Evolutionary conservation across 257 asterid species (phyloP).

Genomic region (Voacanga thouarsii): DNA sequence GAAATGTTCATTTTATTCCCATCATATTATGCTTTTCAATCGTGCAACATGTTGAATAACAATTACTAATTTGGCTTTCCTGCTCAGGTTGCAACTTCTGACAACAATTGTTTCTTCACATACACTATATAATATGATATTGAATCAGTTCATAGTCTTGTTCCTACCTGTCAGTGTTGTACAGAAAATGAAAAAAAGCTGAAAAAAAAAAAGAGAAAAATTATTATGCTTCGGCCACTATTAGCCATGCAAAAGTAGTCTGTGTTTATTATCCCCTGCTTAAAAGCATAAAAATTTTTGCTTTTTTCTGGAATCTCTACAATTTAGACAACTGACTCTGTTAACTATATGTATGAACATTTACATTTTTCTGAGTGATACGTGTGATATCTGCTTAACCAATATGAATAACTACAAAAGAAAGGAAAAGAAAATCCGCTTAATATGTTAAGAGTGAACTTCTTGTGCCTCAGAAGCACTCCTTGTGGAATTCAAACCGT

Average conservation of each 20-base stretch:
- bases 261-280: not conserved
- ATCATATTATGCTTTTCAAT: not conserved
- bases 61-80: not conserved
- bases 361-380: conserved; percentile 23
- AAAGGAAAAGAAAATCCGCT: conserved; percentile 7
- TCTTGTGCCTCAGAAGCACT: conserved; percentile 46
- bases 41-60: not conserved
- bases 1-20: not conserved
- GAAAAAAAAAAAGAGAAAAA: not conserved
- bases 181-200: not conserved
- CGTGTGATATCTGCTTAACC: not conserved
- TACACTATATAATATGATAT: not conserved
- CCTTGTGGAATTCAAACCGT: conserved; percentile 79
- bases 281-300: conserved; percentile 2
- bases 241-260: not conserved
- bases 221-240: not conserved
- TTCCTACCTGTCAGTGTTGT: not conserved
- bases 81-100: not conserved
- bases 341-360: conserved; percentile 30
- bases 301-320: conserved; percentile 14
- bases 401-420: conserved; percentile 33
- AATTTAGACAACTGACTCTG: conserved; percentile 24
- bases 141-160: not conserved
- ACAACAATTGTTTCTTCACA: not conserved
- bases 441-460: conserved; percentile 13